Evolutionary conservation across 768 basidiomycete genomes (phyloP), one percentile per base, ranked within the genome.

Genomic region (Holtermanniella nyarrowii): DNA sequence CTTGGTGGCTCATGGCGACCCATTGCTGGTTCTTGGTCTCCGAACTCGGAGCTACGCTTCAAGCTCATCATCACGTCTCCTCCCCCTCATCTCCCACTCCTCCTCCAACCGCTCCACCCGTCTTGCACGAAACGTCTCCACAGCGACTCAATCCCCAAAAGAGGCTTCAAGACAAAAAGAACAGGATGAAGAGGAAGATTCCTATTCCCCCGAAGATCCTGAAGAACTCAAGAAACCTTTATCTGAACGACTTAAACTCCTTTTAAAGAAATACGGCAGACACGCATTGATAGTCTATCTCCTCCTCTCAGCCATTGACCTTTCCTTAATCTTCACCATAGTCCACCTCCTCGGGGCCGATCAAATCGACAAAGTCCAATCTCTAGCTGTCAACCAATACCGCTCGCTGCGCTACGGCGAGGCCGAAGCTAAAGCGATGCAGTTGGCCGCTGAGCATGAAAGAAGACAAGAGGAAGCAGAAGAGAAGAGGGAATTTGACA

Each of bases 231-330:
- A 37, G 31, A 37, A 37, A 16, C 31, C 31, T 37, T 16, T 37
- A 16, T 7, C 31, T 7, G 31, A 37, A 4, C 49, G 55, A 4
- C 54, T 67, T 31, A 67, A 67, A 57, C 20, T 52, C 59, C 83
- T 96, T 52, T 83, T 90, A 53, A 90, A 85, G 67, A 80, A 85
- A 3, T 95, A 97, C 68, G 93, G 93, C 25, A 89, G 87, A 86
- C 93, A 91, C 67, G 89, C 95, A 18, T 77, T 97, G 24, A 90
- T 86, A 26, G 82, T 97, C 22, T 99, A 99, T 75, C 42, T 83
- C 56, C 66, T 83, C 46, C 68, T 97, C 49, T 79, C 80, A 40
- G 74, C 76, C 5, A 65, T 90, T 66, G 95, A 99, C 70, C 89
- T 97, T 68, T 74, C 79, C 27, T 76, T 95, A 62, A 82, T 86